A percentile compares a stretch with the other conserved stretches of the same genome.
phyloP scores from a whole-genome alignment of 1,284 basidiomycete genomes.

The Ganoderma multipileum region DNA sequence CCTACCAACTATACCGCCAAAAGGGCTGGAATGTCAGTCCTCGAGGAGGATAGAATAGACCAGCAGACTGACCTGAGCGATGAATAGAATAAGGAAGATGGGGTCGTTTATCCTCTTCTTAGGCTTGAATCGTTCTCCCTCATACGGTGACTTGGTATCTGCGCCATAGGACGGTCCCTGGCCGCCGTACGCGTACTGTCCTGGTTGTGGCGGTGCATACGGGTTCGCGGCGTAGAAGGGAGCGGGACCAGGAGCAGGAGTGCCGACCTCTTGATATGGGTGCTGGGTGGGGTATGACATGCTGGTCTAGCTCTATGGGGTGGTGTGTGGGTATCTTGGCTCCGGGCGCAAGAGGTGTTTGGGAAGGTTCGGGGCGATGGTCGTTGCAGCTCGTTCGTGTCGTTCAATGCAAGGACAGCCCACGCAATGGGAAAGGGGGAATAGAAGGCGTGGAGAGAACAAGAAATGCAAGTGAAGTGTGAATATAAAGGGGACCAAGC shows the following conservation, averaged over 20 bases:
- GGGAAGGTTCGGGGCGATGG: neutral
- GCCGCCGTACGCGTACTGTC: slow-evolving; percentile 16
- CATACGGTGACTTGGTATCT: slow-evolving; percentile 62
- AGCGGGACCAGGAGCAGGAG: slow-evolving; percentile 25
- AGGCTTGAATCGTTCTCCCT: slow-evolving; percentile 72
- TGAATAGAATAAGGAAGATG: slow-evolving; percentile 73
- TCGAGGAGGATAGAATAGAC: neutral
- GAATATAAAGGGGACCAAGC: neutral
- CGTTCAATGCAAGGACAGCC: neutral
- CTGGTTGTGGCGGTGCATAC: slow-evolving; percentile 21
- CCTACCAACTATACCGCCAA: slow-evolving; percentile 60
- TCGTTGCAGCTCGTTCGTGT: neutral
- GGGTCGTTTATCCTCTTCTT: slow-evolving; percentile 78
- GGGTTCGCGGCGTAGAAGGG: slow-evolving; percentile 25
- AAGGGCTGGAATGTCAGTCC: neutral
- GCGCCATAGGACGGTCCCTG: slow-evolving; percentile 9
- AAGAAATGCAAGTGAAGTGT: neutral
- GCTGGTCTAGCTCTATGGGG: neutral
- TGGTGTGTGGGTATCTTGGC: neutral
- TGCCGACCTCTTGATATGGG: slow-evolving; percentile 30
- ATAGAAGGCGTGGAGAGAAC: neutral
- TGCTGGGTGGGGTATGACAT: slow-evolving; percentile 12
- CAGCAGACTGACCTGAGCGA: slow-evolving; percentile 55
- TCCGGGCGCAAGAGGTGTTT: neutral
- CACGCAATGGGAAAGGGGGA: neutral